phyloP scores from a whole-genome alignment of 306 rosid species.

The Lupinus albus region DNA sequence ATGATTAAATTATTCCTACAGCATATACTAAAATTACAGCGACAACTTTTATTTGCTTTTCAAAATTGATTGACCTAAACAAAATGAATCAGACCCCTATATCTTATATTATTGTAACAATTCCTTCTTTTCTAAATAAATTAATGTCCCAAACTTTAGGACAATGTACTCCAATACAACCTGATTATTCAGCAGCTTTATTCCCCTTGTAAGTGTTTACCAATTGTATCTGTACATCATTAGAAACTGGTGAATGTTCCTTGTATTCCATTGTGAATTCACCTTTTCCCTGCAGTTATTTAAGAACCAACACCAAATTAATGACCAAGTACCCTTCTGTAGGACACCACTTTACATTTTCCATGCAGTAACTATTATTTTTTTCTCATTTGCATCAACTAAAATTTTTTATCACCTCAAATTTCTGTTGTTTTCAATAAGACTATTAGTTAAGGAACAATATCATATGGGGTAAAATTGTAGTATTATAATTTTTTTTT shows the following conservation, averaged over 20 bases:
- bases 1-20: constrained; percentile 24
- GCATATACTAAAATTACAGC: constrained; percentile 20
- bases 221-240: constrained; percentile 82
- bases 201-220: constrained; percentile 72
- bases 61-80: constrained; percentile 52
- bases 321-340: constrained; percentile 1
- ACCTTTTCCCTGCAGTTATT: constrained; percentile 82
- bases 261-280: constrained; percentile 99
- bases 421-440: too few relatives aligned
- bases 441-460: too few relatives aligned
- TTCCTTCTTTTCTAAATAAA: constrained; percentile 23
- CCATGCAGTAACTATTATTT: too few relatives aligned
- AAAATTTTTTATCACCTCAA: too few relatives aligned
- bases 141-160: constrained; percentile 27
- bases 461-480: too few relatives aligned
- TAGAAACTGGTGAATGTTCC: constrained; percentile 81
- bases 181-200: constrained; percentile 57
- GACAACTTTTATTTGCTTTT: constrained; percentile 41
- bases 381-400: too few relatives aligned
- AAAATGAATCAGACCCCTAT: constrained; percentile 38
- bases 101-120: constrained; percentile 40
- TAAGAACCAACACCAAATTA: neutral
- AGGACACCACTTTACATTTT: too few relatives aligned
- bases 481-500: too few relatives aligned
- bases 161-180: constrained; percentile 23